phyloP scores from a whole-genome alignment of 768 basidiomycete species.

The Rhodocollybia butyracea region DNA sequence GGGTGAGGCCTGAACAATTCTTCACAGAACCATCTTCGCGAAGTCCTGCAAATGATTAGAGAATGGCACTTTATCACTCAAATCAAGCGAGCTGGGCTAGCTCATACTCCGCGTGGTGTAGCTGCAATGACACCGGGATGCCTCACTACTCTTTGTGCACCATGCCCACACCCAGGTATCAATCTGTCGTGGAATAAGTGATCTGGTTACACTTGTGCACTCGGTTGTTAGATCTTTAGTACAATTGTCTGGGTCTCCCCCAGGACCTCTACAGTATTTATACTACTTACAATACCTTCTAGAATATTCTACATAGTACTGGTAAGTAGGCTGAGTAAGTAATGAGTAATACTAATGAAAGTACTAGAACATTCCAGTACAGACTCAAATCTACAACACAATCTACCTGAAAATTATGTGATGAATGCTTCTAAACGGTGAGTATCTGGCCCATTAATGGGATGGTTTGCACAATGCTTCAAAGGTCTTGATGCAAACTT shows the following conservation, averaged over 20 bases:
- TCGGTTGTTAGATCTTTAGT: too few species aligned
- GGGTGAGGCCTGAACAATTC: neutral
- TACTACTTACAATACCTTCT: too few species aligned
- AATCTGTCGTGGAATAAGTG: slow-evolving; percentile 18
- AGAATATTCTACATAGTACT: too few species aligned
- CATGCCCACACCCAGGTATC: slow-evolving; percentile 21
- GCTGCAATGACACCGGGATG: slow-evolving; percentile 12
- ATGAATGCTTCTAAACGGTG: too few species aligned
- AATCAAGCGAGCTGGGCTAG: slow-evolving; percentile 21
- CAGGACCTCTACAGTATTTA: too few species aligned
- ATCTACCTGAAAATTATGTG: too few species aligned
- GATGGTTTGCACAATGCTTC: slow-evolving; percentile 12
- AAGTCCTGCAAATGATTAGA: slow-evolving; percentile 2
- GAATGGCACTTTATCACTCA: slow-evolving; percentile 20
- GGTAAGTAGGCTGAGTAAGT: too few species aligned
- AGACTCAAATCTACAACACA: too few species aligned
- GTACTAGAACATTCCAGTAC: too few species aligned
- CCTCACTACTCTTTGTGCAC: slow-evolving; percentile 20
- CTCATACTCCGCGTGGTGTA: slow-evolving; percentile 8
- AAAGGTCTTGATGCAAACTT: slow-evolving; percentile 12
- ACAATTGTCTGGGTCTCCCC: too few species aligned
- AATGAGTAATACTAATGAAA: too few species aligned
- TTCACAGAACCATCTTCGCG: slow-evolving; percentile 5
- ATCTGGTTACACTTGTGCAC: too few species aligned
- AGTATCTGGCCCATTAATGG: neutral